phyloP scores from a whole-genome alignment of 2,329 filamentous ascomycete species.

The Cylindrodendrum hubeiense region DNA sequence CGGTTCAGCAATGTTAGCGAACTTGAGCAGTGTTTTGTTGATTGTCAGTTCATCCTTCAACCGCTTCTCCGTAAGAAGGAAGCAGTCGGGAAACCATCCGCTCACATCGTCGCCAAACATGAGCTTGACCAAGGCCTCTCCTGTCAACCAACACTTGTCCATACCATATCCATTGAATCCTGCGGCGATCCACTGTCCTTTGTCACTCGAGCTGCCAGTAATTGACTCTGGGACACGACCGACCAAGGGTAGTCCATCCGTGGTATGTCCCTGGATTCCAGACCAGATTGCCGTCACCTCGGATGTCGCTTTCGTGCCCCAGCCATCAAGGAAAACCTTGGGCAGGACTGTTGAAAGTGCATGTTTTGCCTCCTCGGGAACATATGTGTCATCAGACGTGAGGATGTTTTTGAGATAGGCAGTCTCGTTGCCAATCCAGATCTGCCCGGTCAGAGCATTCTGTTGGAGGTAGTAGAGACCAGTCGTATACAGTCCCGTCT shows the following conservation, averaged over 20 bases:
- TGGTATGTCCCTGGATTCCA: constrained; percentile 59
- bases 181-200: constrained; percentile 61
- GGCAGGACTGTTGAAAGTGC: constrained; percentile 54
- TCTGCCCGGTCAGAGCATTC: constrained; percentile 49
- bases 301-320: constrained; percentile 39
- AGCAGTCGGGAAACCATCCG: constrained; percentile 35
- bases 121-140: constrained; percentile 51
- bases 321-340: constrained; percentile 50
- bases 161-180: constrained; percentile 64
- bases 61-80: constrained; percentile 24
- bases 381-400: constrained; percentile 56
- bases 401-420: constrained; percentile 53
- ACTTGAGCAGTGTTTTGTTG: constrained; percentile 18
- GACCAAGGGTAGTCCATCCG: constrained; percentile 61
- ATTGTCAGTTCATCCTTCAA: constrained; percentile 8
- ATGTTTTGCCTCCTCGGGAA: constrained; percentile 49
- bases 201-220: constrained; percentile 28
- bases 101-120: constrained; percentile 39
- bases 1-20: constrained; percentile 8
- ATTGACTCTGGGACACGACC: constrained; percentile 53
- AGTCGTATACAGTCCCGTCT: constrained; percentile 55
- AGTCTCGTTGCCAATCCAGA: constrained; percentile 67
- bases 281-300: constrained; percentile 59
- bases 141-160: constrained; percentile 63
- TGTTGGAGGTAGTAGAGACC: constrained; percentile 42